Conservation (phyloP, 768 basidiomycete genomes). For the Arthromyces matolae region DNA sequence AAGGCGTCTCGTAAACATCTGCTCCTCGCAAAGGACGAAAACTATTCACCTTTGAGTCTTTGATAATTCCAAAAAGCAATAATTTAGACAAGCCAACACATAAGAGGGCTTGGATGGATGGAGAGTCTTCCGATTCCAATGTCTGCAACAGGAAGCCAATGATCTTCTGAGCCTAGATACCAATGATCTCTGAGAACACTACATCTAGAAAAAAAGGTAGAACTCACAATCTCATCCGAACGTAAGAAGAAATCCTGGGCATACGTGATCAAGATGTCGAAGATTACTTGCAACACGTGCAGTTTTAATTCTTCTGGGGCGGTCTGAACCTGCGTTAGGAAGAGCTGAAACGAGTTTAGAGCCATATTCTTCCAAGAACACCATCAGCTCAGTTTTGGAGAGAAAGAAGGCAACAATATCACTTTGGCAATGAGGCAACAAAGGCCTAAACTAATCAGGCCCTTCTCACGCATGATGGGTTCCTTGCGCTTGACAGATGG, state of each 20-base stretch:
- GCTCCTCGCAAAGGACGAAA: neutral
- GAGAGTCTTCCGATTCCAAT: constrained; percentile 64
- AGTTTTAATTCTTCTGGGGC: constrained; percentile 75
- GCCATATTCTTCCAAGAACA: constrained; percentile 50
- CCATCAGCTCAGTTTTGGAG: neutral
- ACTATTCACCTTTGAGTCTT: constrained; percentile 64
- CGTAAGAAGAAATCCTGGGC: constrained; percentile 71
- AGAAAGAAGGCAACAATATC: neutral
- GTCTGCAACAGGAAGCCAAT: constrained; percentile 45
- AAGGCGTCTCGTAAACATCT: neutral
- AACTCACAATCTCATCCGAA: constrained; percentile 40
- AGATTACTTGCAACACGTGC: constrained; percentile 79
- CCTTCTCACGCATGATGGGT: constrained; percentile 73
- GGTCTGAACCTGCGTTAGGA: constrained; percentile 74
- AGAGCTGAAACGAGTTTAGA: constrained; percentile 71
- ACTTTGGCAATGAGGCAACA: constrained; percentile 85
- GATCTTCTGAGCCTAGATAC: constrained; percentile 34
- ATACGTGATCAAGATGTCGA: constrained; percentile 89
- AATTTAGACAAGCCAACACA: constrained; percentile 87
- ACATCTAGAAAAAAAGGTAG: neutral
- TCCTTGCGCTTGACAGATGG: constrained; percentile 91
- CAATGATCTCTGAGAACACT: neutral
- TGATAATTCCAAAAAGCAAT: constrained; percentile 79
- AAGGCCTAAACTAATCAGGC: constrained; percentile 73
- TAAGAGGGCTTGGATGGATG: constrained; percentile 72